Evolutionary conservation across 192 early-diverging fungal genomes (phyloP), one percentile per base, ranked within the genome.

Genomic region (Gaertneriomyces semiglobifer): DNA sequence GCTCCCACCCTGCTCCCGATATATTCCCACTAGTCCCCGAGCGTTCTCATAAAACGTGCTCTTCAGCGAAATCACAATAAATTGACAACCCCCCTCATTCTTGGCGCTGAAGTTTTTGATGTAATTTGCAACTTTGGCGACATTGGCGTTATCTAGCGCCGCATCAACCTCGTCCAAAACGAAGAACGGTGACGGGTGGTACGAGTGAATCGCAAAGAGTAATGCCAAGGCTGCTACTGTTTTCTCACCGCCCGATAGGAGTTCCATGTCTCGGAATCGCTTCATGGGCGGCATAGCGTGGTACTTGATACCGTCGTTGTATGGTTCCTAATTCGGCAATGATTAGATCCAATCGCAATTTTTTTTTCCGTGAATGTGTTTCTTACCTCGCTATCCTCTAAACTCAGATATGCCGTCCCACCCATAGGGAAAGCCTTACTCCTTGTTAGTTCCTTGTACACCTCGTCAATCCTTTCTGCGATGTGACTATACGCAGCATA

Each of bases 281-380:
- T 99, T 99, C 86, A 95, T 90, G 19, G 97, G 97, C 6, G 97
- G 97, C 94, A 98, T 98, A 0, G 97, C 95, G 70, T 99, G 95
- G 79, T 96, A 99, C 63, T 93, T 92, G 51, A 99, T 84, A 41
- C 95, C 95, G 55, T 89, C 86, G 62, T 93, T 70, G 58, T 95
- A 99, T 4, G 97, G 97, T 74, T 98, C 94, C 75, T 84, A 58
- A 6, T 12, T 40, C 7, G n/a, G 58, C 3, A 6, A 52, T 52
- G 50, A 4, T 42, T 33, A n/a, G 42, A 68, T 7, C 10, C 16
- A 25, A 38, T 33, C 5, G 19, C 11, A 74, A 69, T 20, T 4
- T 20, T 6, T 6, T 3, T 6, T 20, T 4, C n/a, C 4, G 5
- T n/a, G 6, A 20, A 5, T 18, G 50, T 6, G 44, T 4, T 11